Conservation (phyloP, 441 rosid genomes). For the Jatropha podagrica region DNA sequence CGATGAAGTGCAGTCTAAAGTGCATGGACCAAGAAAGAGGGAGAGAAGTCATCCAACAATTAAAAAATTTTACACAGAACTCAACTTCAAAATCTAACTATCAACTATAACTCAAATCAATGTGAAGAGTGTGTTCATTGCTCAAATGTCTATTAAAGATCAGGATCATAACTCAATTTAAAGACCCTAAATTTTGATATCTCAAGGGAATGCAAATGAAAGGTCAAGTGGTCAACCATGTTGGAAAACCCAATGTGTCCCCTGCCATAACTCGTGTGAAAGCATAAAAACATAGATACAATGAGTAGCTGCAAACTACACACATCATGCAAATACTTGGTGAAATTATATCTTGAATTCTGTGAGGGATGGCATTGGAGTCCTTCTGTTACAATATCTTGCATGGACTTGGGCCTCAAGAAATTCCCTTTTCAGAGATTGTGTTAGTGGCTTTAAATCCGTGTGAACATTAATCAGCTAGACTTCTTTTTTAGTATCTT, state of each 20-base stretch:
- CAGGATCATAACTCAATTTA: neutral
- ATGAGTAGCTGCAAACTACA: neutral
- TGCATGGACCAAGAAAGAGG: neutral
- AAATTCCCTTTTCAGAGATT: neutral
- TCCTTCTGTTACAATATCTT: neutral
- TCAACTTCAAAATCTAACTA: no score
- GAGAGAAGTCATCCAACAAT: neutral
- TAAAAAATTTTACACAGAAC: neutral
- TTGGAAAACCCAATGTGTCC: neutral
- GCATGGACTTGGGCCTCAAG: conserved; percentile 6
- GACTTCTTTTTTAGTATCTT: neutral
- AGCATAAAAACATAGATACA: neutral
- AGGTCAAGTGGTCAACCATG: neutral
- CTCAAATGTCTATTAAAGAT: neutral
- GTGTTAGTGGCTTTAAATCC: neutral
- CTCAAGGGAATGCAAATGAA: neutral
- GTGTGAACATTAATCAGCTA: neutral
- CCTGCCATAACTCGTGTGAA: neutral
- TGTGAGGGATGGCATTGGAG: conserved; percentile 1
- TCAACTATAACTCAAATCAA: neutral
- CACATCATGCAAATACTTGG: no score
- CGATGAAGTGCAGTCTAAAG: no score
- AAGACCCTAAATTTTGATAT: neutral
- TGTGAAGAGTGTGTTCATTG: conserved; percentile 1
- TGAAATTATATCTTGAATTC: no score